Base-by-base conservation (phyloP, 2,329 filamentous ascomycete genomes). In the Sclerotinia subarctica region DNA sequence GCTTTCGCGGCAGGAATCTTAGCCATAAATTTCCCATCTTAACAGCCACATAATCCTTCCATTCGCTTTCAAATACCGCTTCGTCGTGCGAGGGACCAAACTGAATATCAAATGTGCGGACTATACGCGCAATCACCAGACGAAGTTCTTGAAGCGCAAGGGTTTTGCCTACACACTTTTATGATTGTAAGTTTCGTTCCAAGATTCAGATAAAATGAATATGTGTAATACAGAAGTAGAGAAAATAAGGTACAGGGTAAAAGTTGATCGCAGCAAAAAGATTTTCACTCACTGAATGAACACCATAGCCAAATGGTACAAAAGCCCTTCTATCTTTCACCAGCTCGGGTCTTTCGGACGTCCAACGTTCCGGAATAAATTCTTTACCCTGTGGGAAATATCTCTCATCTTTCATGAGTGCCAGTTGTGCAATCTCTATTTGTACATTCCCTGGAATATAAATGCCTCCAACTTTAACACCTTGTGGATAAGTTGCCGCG, bases 291-390 rank as follows among this genome's bases (percentile, higher is more conserved):
- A 53, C 60, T 5, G 62, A 66, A 53, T 72, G 69, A 32, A 69
- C 70, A 17, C 71, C 70, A 66, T 69, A 70, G 2, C 70, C 71
- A 35, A 72, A 72, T 0, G 69, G 71, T 52, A 69, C 67, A 63
- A 60, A 72, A 4, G 71, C 71, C 51, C 67, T 66, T 19, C 66
- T 60, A 32, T 72, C 70, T 32, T 49, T 63, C 35, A 71, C 53
- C 5, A 69, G 53, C 13, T 68, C 70, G 2, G 38, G 29, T 53
- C 59, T 69, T 58, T 68, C 70, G 19, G 52, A 65, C 5, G 53
- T 59, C 70, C 70, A 72, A 44, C 71, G 42, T 38, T 72, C 69
- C 2, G 71, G 70, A 13, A 72, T 70, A 46, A 67, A 72, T 35
- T 70, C 66, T 7, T 58, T 44, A 2, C 64, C 64, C 19, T 63